Base-by-base conservation (phyloP, 768 basidiomycete genomes). In the Leccinellum luteum region DNA sequence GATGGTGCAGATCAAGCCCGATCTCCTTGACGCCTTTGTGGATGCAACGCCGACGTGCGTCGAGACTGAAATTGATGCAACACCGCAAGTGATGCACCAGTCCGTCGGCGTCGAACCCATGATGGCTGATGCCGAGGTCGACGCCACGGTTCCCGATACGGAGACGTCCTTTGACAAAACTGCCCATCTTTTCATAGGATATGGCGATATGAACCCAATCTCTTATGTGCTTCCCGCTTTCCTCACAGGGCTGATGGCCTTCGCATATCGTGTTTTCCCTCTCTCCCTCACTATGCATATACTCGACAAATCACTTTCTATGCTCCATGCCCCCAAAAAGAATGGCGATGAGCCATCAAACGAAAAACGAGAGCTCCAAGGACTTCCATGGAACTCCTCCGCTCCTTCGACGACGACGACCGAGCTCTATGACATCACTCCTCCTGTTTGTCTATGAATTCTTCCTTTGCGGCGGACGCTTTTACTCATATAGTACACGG, bases 381-480 rank as follows among this genome's bases (percentile, higher is more conserved):
- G 60, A 23, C 62, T 63, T 43, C 51, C 57, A 7, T 60, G 64
- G 59, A 63, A 65, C 38, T 63, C 38, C n/a, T 41, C 73, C 7
- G 55, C 48, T 54, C 65, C 55, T 66, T 73, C 72, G 59, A 63
- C 60, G 59, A 63, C 60, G 59, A 63, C 60, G 65, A 57, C 59
- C 17, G 71, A 70, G 45, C 64, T 62, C 48, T 48, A 71, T 71
- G 71, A 73, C 34, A 66, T 73, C 60, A 69, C 71, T 70, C 76
- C 71, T 70, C 76, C 76, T 78, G 78, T 80, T 75, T 75, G 78
- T 80, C 77, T 75, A 75, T 80, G 75, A 78, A 74, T 78, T 73
- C 67, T 25, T 69, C 68, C 67, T 68, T 69, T 69, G 57, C 60
- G 52, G 19, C 64, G 69, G 66, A 69, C 71, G 58, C 49, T 67